A percentile compares a stretch with the other conserved stretches of the same genome.
phyloP scores from a whole-genome alignment of 2,329 filamentous ascomycete genomes.

The Rhinocladiella similis region DNA sequence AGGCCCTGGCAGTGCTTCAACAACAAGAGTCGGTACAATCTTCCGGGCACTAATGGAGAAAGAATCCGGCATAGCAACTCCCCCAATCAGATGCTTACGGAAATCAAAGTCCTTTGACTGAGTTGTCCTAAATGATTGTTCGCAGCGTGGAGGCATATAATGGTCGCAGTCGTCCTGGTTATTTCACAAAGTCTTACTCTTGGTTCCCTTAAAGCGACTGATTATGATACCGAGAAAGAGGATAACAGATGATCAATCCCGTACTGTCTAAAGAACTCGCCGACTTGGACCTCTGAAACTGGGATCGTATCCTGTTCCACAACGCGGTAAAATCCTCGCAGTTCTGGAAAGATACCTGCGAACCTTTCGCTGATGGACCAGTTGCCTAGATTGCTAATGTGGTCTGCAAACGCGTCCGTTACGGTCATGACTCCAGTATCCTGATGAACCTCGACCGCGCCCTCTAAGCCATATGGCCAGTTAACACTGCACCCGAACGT shows the following conservation, averaged over 20 bases:
- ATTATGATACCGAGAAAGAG: background rate
- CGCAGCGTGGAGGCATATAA: too few species aligned
- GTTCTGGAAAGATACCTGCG: conserved; percentile 13
- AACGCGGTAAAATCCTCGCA: conserved; percentile 8
- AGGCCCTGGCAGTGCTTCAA: too few species aligned
- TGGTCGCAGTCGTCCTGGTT: too few species aligned
- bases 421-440: conserved; percentile 3
- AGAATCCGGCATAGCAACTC: too few species aligned
- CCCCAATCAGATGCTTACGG: too few species aligned
- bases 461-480: conserved; percentile 6
- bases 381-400: conserved; percentile 6
- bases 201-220: background rate
- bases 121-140: too few species aligned
- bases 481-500: conserved; percentile 14
- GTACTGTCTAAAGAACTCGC: background rate
- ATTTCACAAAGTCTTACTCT: too few species aligned
- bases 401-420: conserved; percentile 4
- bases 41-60: too few species aligned
- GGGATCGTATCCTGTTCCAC: conserved; percentile 9
- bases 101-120: too few species aligned
- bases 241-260: background rate
- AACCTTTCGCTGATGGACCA: conserved; percentile 14
- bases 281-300: conserved; percentile 2
- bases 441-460: conserved; percentile 3
- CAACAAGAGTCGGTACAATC: too few species aligned